Conservation (phyloP, 1,284 basidiomycete species). For the Chalciporus sp. region DNA sequence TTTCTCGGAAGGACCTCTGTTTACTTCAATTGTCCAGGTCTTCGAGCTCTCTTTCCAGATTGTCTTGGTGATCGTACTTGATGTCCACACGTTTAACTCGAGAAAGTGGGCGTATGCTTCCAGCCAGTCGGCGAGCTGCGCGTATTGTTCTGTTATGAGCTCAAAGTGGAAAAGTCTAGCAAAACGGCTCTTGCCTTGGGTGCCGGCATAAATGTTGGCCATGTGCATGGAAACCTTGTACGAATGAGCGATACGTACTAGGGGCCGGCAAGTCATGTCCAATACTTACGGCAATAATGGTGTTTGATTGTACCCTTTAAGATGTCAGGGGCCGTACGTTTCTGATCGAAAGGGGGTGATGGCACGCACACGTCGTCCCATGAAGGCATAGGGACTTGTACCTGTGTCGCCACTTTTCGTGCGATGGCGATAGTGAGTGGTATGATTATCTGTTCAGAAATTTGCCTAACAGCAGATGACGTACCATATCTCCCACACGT, state of each 20-base stretch:
- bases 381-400: slow-evolving; percentile 56
- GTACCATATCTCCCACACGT: slow-evolving; percentile 38
- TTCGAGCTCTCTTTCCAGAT: slow-evolving; percentile 44
- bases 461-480: slow-evolving; percentile 51
- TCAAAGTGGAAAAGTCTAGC: not conserved
- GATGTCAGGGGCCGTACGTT: not conserved
- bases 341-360: slow-evolving; percentile 5
- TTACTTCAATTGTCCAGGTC: slow-evolving; percentile 58
- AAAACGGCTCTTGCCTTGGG: slow-evolving; percentile 7
- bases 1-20: slow-evolving; percentile 41
- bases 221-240: slow-evolving; percentile 56
- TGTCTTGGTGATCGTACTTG: slow-evolving; percentile 44
- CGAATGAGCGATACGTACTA: slow-evolving; percentile 2
- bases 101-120: slow-evolving; percentile 65
- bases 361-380: slow-evolving; percentile 57
- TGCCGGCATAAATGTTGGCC: slow-evolving; percentile 65
- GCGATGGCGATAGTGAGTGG: slow-evolving; percentile 50
- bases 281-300: slow-evolving; percentile 53
- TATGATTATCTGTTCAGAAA: slow-evolving; percentile 50
- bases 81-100: slow-evolving; percentile 70
- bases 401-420: slow-evolving; percentile 38
- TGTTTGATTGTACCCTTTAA: slow-evolving; percentile 56
- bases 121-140: slow-evolving; percentile 67
- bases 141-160: not conserved
- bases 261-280: slow-evolving; percentile 11